A percentile compares a stretch with the other conserved stretches of the same genome.
Evolutionary conservation across 176 grass and related monocot genomes (phyloP).

Genomic region (Lolium rigidum): DNA sequence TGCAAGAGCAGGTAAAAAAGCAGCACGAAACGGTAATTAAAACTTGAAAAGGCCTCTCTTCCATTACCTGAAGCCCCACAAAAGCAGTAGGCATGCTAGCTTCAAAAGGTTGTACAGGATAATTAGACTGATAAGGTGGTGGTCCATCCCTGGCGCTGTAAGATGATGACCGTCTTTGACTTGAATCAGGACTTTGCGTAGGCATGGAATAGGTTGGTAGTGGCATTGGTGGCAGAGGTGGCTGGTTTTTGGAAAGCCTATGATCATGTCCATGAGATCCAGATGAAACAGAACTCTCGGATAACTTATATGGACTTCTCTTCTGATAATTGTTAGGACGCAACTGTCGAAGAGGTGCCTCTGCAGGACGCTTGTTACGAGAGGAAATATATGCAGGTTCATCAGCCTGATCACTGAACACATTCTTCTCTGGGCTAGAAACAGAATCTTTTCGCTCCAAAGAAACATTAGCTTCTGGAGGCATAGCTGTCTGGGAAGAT

Average conservation of each 20-base stretch:
- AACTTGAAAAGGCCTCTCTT: constrained; percentile 28
- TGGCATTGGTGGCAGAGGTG: constrained; percentile 86
- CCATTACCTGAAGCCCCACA: constrained; percentile 65
- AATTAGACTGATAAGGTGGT: constrained; percentile 68
- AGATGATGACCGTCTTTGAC: constrained; percentile 52
- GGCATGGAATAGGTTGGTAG: constrained; percentile 59
- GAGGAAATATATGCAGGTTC: constrained; percentile 53
- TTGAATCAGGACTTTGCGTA: constrained; percentile 62
- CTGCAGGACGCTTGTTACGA: constrained; percentile 37
- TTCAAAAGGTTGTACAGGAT: constrained; percentile 75
- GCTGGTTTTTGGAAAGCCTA: constrained; percentile 65
- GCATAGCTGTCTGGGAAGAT: constrained; percentile 42
- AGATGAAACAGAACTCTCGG: constrained; percentile 51
- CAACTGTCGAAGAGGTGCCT: constrained; percentile 46
- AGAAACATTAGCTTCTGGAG: constrained; percentile 50
- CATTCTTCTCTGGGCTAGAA: constrained; percentile 42
- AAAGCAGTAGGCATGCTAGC: constrained; percentile 55
- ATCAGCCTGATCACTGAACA: constrained; percentile 52
- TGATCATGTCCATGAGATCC: constrained; percentile 54
- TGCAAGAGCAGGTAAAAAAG: constrained; percentile 33
- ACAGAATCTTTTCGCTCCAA: constrained; percentile 47
- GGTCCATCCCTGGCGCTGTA: constrained; percentile 65
- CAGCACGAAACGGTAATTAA: constrained; percentile 35
- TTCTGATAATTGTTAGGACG: constrained; percentile 49
- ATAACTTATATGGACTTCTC: constrained; percentile 47